Percentiles rank a stretch among this genome's conserved stretches.
Evolutionary conservation across 225 moss, liverwort and hornwort genomes (phyloP).

Genomic region (Sphagnum contortum): DNA sequence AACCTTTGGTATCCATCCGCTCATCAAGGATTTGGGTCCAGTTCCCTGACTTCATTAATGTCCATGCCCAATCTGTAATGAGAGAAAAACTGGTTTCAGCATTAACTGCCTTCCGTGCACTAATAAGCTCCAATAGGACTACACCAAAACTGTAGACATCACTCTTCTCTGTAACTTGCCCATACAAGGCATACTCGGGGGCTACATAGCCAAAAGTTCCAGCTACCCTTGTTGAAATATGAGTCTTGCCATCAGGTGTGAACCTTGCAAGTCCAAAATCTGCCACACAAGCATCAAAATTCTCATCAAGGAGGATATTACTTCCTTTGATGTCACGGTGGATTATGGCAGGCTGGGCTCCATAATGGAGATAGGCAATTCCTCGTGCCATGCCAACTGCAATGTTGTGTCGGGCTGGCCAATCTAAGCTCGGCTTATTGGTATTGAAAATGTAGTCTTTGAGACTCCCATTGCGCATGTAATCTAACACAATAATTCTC

Average conservation of each 20-base stretch:
- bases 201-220: constrained; percentile 35
- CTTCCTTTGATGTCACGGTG: constrained; percentile 31
- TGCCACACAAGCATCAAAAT: constrained; percentile 26
- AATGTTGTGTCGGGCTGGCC: constrained; percentile 31
- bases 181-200: constrained; percentile 35
- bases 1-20: constrained; percentile 15
- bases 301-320: constrained; percentile 27
- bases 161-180: constrained; percentile 27
- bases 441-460: constrained; percentile 20
- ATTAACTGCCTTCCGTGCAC: constrained; percentile 16
- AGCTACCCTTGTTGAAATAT: constrained; percentile 23
- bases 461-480: constrained; percentile 20
- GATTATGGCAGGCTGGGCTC: constrained; percentile 22
- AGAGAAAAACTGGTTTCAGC: constrained; percentile 15
- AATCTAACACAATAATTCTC: constrained; percentile 29
- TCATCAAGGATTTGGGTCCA: constrained; percentile 34
- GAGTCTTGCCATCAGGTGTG: constrained; percentile 25
- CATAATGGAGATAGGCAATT: constrained; percentile 22
- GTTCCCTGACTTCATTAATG: constrained; percentile 35
- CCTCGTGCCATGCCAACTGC: constrained; percentile 31
- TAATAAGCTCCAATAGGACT: constrained; percentile 32
- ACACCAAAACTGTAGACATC: constrained; percentile 41
- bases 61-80: constrained; percentile 70
- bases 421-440: constrained; percentile 21
- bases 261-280: constrained; percentile 33